These are phyloP conservation scores for Panus rudis DNA, from an alignment of 768 basidiomycete species.

Conservation along the genomic window DNA sequence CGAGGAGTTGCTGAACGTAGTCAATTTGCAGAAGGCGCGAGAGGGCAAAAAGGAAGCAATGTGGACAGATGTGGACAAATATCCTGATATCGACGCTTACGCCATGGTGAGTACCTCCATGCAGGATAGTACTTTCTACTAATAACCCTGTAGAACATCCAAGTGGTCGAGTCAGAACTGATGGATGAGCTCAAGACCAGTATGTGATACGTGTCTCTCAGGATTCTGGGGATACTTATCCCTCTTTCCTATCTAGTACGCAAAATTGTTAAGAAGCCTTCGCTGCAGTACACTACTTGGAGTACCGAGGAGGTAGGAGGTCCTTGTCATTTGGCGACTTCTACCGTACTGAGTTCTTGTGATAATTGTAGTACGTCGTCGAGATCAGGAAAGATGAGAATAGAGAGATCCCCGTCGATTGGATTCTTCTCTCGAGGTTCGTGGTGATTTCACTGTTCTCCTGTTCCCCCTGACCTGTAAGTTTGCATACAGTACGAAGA, in stretches of 20 bases:
- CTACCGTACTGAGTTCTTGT: not conserved
- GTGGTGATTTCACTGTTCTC: not conserved
- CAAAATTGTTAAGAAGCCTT: conserved; percentile 64
- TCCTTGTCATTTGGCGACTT: conserved; percentile 2
- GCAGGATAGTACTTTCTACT: not conserved
- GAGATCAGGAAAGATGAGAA: conserved; percentile 63
- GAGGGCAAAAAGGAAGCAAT: conserved; percentile 63
- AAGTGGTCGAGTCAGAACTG: conserved; percentile 63
- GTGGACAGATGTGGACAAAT: conserved; percentile 55
- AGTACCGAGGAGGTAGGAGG: conserved; percentile 60
- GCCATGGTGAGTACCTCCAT: conserved; percentile 43
- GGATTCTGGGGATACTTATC: conserved; percentile 3
- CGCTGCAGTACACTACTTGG: conserved; percentile 60
- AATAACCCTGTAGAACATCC: conserved; percentile 44
- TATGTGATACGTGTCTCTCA: conserved; percentile 22
- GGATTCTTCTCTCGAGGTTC: conserved; percentile 65
- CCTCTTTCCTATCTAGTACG: conserved; percentile 41
- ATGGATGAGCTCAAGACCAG: conserved; percentile 64
- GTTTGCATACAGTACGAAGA: conserved; percentile 54
- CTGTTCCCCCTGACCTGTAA: conserved; percentile 4
- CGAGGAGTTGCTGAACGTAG: conserved; percentile 41
- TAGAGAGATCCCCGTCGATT: conserved; percentile 39
- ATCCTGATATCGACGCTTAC: conserved; percentile 48
- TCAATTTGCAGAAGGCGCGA: conserved; percentile 57
- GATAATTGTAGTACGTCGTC: conserved; percentile 55